Evolutionary conservation across 2,329 filamentous ascomycete genomes (phyloP).

Genomic region (Rugonectria rugulosa): DNA sequence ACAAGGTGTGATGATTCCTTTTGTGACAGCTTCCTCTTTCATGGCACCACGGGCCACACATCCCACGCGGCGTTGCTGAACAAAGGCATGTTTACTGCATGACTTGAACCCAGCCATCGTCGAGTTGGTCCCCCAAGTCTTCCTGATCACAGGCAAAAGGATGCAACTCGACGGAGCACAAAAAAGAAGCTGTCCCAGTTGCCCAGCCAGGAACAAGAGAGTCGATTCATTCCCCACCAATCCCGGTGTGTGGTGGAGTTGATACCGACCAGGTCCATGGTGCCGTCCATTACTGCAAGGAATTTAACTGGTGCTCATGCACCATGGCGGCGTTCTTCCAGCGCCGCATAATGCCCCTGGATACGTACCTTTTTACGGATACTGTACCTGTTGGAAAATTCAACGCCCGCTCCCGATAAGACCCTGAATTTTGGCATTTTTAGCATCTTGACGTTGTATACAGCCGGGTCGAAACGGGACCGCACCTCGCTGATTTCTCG

Average conservation of each 20-base stretch:
- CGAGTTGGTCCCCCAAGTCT: constrained; percentile 6
- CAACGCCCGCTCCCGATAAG: constrained; percentile 29
- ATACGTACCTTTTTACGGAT: too few relatives aligned
- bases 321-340: constrained; percentile 20
- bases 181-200: constrained; percentile 7
- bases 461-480: background rate
- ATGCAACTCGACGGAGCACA: background rate
- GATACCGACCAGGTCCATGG: constrained; percentile 20
- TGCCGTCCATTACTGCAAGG: constrained; percentile 7
- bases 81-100: background rate
- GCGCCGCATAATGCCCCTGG: constrained; percentile 17
- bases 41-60: constrained; percentile 13
- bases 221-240: constrained; percentile 24
- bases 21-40: constrained; percentile 2
- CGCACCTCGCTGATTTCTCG: constrained; percentile 19
- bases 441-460: constrained; percentile 5
- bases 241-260: constrained; percentile 16
- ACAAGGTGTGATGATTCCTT: constrained; percentile 21
- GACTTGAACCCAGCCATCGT: constrained; percentile 2
- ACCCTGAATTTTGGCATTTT: constrained; percentile 24
- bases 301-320: constrained; percentile 25
- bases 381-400: constrained; percentile 12
- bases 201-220: constrained; percentile 8
- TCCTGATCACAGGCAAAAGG: constrained; percentile 2
- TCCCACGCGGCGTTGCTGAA: constrained; percentile 10